These are phyloP conservation scores for Penium margaritaceum DNA, from an alignment of 139 green algal genomes.

Conservation along the genomic window DNA sequence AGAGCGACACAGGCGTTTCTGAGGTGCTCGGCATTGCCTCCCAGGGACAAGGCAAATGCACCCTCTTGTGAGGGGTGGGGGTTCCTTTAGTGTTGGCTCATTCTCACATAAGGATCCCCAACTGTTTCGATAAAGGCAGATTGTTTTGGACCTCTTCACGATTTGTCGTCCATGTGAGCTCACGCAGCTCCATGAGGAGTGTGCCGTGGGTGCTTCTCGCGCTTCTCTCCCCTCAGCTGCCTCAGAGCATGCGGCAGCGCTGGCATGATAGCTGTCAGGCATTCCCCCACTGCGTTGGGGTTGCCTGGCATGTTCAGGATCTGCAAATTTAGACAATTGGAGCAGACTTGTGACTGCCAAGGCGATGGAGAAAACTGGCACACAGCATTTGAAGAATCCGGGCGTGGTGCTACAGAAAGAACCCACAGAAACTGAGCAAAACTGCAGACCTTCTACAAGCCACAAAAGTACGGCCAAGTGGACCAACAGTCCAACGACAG, in stretches of 20 bases:
- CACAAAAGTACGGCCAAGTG: too few species aligned
- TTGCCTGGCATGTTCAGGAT: slow-evolving; percentile 49
- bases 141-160: too few species aligned
- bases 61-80: too few species aligned
- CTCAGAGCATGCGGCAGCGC: slow-evolving; percentile 41
- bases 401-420: not conserved
- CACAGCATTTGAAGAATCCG: not conserved
- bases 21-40: too few species aligned
- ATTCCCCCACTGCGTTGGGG: slow-evolving; percentile 38
- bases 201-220: slow-evolving; percentile 39
- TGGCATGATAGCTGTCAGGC: slow-evolving; percentile 33
- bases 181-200: slow-evolving; percentile 24
- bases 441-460: not conserved
- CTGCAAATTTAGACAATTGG: slow-evolving; percentile 5
- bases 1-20: too few species aligned
- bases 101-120: too few species aligned
- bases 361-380: not conserved
- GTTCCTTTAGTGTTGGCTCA: too few species aligned
- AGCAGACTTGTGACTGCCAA: not conserved
- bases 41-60: too few species aligned
- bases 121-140: too few species aligned
- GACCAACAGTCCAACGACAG: too few species aligned
- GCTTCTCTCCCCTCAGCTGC: slow-evolving; percentile 34
- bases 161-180: slow-evolving; percentile 1
- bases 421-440: not conserved